Evolutionary conservation across 75 land plant genomes (phyloP), one percentile per base, ranked within the genome.

Genomic region (Chamaecyparis obtusa): DNA sequence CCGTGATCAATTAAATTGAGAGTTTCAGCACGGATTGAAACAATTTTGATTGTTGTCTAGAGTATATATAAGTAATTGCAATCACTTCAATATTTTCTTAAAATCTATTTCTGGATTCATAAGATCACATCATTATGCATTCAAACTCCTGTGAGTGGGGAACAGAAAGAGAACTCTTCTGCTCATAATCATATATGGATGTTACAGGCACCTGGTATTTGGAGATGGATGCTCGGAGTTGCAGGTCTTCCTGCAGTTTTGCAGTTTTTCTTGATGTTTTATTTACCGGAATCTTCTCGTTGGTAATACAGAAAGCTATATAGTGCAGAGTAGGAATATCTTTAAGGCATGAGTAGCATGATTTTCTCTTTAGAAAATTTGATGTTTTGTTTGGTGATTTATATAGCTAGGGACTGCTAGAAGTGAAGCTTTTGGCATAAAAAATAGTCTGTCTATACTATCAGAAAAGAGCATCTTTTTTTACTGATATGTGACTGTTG

Each of bases 171-270:
- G 32, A 48, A 81, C 1, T 46, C 24, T 44, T 44, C 30, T n/a
- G 2, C 27, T n/a, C 51, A 44, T 30, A 81, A 81, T n/a, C 5
- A 24, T 44, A 15, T 27, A 81, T 81, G 49, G 16, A 32, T 46
- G 15, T 72, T 87, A 16, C 87, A 96, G 97, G 91, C 89, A n/a
- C 93, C 93, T 36, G 96, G 96, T 87, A 96, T 96, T 3, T 96
- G 97, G 97, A 89, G 96, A 13, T 95, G 96, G 96, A 96, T 96
- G 97, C 94, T 96, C 72, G 97, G 97, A 13, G 90, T 96, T 35
- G 95, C 97, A 19, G 94, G 92, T 41, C 39, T 93, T 83, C 97
- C 97, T 56, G 94, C 97, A 72, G 48, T 94, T 33, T 41, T 96
- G 41, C 98, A 96, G 72, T 92, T 92, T 75, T 14, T 92, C 2